Base-by-base conservation (phyloP, 305 asterid genomes). In the Fraxinus nigra region DNA sequence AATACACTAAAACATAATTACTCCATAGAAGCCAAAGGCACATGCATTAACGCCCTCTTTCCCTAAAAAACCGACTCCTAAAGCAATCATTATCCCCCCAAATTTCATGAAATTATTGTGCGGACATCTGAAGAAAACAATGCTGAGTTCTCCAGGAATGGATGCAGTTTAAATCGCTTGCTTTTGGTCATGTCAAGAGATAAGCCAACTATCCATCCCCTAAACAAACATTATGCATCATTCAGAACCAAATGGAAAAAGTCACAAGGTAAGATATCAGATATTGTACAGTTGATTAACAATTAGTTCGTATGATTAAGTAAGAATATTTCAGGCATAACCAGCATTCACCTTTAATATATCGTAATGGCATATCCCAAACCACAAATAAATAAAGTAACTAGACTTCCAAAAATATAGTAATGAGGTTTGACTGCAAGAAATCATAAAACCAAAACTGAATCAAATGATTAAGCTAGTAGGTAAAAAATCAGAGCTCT, bases 401-500 rank as follows among this genome's bases (percentile, higher is more conserved):
- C 40, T 24, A 22, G 67, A 46, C 56, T 46, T 13, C 0, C 51
- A 40, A 46, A 22, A 61, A 76, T 34, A 77, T 70, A 81, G 75
- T 3, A 79, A 65, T 32, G 46, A 22, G 67, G 43, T 48, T 75
- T 79, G 5, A 13, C 75, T 65, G 78, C 51, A 32, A 75, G 51
- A 78, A 48, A 28, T 18, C 37, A 11, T 26, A 78, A 83, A 61
- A 77, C 35, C 24, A 77, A 76, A 10, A 51, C 24, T 10, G 8
- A 67, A 81, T 38, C 63, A 63, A 37, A 70, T 79, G 75, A 35
- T 81, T 80, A 43, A 72, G 74, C 38, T 79, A 75, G 72, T 56
- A 85, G 35, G 78, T 72, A 78, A 72, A 72, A 76, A 63, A 72
- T 65, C 56, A 75, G 59, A 56, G 69, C 38, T 72, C 56, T 18